Conservation (phyloP, 768 basidiomycete species). For the Pleurotus platypus region DNA sequence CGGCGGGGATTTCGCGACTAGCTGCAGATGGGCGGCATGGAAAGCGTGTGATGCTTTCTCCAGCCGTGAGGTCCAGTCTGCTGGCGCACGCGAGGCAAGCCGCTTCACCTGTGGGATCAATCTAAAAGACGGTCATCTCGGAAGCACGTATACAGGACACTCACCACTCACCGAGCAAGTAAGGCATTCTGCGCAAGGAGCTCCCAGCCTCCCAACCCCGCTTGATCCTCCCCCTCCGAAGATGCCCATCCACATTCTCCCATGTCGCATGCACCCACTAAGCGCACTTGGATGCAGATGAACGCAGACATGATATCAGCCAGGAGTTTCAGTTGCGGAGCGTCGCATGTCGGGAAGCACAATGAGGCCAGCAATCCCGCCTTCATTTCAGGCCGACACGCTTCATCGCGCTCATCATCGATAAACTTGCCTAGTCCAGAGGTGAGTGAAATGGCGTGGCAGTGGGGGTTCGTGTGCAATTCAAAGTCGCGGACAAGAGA, state of each 20-base stretch:
- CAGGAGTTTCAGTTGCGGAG: conserved; percentile 49
- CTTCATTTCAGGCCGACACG: conserved; percentile 24
- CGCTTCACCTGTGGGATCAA: conserved; percentile 34
- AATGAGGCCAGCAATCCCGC: conserved; percentile 53
- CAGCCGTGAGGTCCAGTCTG: conserved; percentile 41
- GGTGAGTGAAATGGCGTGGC: conserved; percentile 11
- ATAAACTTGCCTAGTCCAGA: conserved; percentile 13
- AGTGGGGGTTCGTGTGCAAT: conserved; percentile 15
- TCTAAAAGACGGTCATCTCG: conserved; percentile 21
- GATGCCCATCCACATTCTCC: conserved; percentile 16
- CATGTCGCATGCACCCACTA: conserved; percentile 13
- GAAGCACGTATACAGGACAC: conserved; percentile 13
- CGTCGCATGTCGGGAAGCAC: conserved; percentile 57
- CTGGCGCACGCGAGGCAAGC: conserved; percentile 26
- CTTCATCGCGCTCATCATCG: conserved; percentile 25
- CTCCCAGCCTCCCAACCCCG: conserved; percentile 10
- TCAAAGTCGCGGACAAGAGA: conserved; percentile 12
- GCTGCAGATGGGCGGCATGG: conserved; percentile 27
- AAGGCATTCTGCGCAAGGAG: conserved; percentile 23
- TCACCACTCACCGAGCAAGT: conserved; percentile 36
- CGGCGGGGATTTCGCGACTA: conserved; percentile 22
- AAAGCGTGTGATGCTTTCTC: conserved; percentile 28
- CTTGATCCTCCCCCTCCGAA: conserved; percentile 7
- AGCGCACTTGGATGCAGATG: conserved; percentile 29
- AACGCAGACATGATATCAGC: conserved; percentile 47